Evolutionary conservation across 1,284 basidiomycete species (phyloP).

Genomic region (Mycosarcoma maydis): DNA sequence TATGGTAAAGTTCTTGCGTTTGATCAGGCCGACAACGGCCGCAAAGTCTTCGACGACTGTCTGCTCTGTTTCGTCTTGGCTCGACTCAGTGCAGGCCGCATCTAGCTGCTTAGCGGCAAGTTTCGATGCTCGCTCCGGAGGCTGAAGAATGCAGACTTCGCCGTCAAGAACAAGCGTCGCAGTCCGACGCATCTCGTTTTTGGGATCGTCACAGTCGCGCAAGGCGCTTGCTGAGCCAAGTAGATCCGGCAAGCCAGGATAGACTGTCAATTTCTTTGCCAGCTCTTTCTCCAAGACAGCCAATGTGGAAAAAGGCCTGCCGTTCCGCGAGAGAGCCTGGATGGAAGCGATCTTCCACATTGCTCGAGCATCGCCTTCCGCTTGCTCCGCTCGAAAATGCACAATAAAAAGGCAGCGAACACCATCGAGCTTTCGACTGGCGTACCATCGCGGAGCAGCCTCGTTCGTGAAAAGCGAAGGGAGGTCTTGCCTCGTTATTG

Average conservation of each 20-base stretch:
- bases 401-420: conserved; percentile 51
- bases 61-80: background rate
- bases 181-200: background rate
- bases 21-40: conserved; percentile 38
- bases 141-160: conserved; percentile 47
- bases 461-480: conserved; percentile 15
- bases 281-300: conserved; percentile 35
- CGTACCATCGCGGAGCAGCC: conserved; percentile 37
- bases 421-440: conserved; percentile 55
- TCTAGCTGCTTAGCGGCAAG: conserved; percentile 23
- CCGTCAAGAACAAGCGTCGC: conserved; percentile 53
- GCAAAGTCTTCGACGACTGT: conserved; percentile 50
- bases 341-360: conserved; percentile 27
- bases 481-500: conserved; percentile 19
- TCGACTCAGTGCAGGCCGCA: background rate
- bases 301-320: conserved; percentile 34
- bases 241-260: conserved; percentile 14
- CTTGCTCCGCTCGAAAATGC: conserved; percentile 9
- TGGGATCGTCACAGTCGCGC: background rate
- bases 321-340: conserved; percentile 42
- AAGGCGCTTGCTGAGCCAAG: background rate
- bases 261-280: conserved; percentile 11
- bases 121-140: conserved; percentile 31
- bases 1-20: conserved; percentile 27
- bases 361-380: background rate